Evolutionary conservation across 192 early-diverging fungal genomes (phyloP), one percentile per base, ranked within the genome.

Genomic region (Umbelopsis vinacea): DNA sequence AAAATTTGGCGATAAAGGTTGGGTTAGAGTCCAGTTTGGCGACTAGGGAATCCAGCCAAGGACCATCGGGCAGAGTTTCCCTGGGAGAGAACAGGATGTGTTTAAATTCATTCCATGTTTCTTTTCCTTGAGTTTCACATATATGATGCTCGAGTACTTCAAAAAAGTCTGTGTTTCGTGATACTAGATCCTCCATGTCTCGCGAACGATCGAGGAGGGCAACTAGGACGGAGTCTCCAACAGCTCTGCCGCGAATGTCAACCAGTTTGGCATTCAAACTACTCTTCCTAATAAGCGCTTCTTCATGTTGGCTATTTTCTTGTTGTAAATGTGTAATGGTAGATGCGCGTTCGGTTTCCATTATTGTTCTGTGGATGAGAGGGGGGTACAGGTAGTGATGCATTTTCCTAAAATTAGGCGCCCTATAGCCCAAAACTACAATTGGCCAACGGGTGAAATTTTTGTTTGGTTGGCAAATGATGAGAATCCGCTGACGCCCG

Each of bases 41-140:
- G 0, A 35, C 43, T 2, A 79, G 52, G 6, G 24, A 47, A 45
- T 76, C 29, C 46, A 81, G 69, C 80, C 80, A 81, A 17, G 15
- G 14, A 19, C 63, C 48, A 53, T 81, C 77, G 2, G 73, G 50
- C 12, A 75, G 54, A 14, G 69, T 52, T 38, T 74, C 73, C 60
- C 81, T 75, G 35, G 70, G 48, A 37, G 79, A 43, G 37, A 76
- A 69, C 3, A 82, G 22, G 19, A 79, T 15, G 8, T 63, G 26
- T 22, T 75, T 33, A 35, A 82, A 82, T 22, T 67, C 24, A 23
- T 78, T 4, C 80, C 80, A 82, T 14, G 24, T 48, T 12, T 38
- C 26, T 17, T 67, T 35, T 38, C 75, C 75, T 67, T 75, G 74
- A 5, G 69, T 67, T 54, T 75, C 74, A 46, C 37, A 21, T 17